phyloP scores from a whole-genome alignment of 192 early-diverging fungal genomes.

The Jimgerdemannia flammicorona region DNA sequence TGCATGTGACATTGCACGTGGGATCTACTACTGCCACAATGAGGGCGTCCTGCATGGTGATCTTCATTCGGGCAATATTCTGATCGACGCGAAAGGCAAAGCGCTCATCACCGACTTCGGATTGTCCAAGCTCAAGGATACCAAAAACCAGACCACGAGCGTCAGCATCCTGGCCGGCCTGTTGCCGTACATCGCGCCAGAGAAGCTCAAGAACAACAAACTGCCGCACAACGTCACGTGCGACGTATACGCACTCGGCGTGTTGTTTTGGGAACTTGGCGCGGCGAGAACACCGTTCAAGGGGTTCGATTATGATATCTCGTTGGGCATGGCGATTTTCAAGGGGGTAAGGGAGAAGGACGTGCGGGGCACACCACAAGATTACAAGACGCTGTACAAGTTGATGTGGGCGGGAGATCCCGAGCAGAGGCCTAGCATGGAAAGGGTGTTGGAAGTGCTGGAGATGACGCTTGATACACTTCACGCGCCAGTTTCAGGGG shows the following conservation, averaged over 20 bases:
- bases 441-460: conserved; percentile 31
- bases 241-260: conserved; percentile 21
- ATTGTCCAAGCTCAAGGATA: conserved; percentile 28
- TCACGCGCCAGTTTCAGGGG: conserved; percentile 14
- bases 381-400: conserved; percentile 37
- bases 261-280: conserved; percentile 38
- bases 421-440: conserved; percentile 32
- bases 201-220: not conserved
- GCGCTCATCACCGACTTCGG: conserved; percentile 33
- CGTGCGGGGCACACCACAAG: conserved; percentile 31
- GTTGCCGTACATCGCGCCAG: not conserved
- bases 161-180: not conserved
- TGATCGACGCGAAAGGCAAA: conserved; percentile 32
- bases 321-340: conserved; percentile 37
- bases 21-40: conserved; percentile 36
- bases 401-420: conserved; percentile 33
- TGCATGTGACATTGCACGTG: conserved; percentile 23
- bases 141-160: conserved; percentile 22
- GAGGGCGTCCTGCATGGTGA: conserved; percentile 38
- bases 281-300: conserved; percentile 9
- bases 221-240: not conserved
- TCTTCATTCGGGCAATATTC: conserved; percentile 8
- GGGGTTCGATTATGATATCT: conserved; percentile 36
- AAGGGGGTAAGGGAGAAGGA: conserved; percentile 35
- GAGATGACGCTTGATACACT: conserved; percentile 26